Evolutionary conservation across 1,284 basidiomycete genomes (phyloP), one percentile per base, ranked within the genome.

Genomic region (Leccinum laetum): DNA sequence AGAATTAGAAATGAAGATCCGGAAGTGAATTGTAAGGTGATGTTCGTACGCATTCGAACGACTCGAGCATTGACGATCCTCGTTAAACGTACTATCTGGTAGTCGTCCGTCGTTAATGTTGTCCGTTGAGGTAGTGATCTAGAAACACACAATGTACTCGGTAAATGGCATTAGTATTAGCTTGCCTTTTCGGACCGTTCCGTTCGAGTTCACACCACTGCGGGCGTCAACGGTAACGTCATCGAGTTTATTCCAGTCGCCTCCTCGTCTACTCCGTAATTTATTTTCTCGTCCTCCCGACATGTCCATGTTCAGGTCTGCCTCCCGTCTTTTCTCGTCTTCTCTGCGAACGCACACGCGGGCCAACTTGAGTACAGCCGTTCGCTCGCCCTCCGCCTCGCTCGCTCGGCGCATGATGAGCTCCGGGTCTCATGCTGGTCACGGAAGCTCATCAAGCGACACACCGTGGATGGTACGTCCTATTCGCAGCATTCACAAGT

Each of bases 381-480:
- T 65, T 29, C 67, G 67, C 44, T 61, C 71, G 58, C 53, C 65
- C 18, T 68, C 69, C 35, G 16, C 61, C 58, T 56, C 62, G 16
- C 52, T 68, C 61, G 49, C 68, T 58, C 69, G 67, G 55, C 77
- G 74, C 39, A 69, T 61, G 67, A 69, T 73, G 70, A 75, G 72
- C 49, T 74, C 75, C 5, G 65, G 64, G 60, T 69, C 70, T 39
- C 69, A 75, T 68, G 59, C 67, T 26, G 18, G 62, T 55, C 74
- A 75, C 39, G 59, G 62, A 24, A 64, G 65, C 29, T 9, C 65
- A 21, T 53, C 69, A 4, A 73, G 59, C 37, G 75, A 76, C 61
- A 71, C 46, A n/a, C 65, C 65, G 9, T 76, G 75, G 75, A 77
- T 78, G 7, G 75, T 78, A 44, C 44, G 75, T 69, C 52, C 57